phyloP scores from a whole-genome alignment of 352 stramenopile genomes.

The Pseudoperonospora humuli region DNA sequence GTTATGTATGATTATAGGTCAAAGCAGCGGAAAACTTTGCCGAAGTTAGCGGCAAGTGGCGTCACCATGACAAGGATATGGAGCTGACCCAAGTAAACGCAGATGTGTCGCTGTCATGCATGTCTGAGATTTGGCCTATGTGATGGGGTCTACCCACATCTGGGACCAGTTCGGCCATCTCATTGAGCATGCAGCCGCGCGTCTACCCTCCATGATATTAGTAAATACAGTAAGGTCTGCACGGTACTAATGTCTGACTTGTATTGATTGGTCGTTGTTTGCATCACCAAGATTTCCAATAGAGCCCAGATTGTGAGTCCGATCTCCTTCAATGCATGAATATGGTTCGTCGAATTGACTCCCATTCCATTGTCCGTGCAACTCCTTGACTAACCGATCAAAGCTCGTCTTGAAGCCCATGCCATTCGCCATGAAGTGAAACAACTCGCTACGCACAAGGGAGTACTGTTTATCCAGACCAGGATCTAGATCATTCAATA shows the following conservation, averaged over 20 bases:
- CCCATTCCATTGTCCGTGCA: too few species aligned
- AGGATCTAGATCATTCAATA: constrained; percentile 64
- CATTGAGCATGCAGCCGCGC: constrained; percentile 64
- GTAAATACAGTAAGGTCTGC: constrained; percentile 33
- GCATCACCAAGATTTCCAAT: too few species aligned
- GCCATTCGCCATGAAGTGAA: constrained; percentile 67
- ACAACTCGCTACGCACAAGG: constrained; percentile 70
- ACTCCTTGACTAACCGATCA: constrained; percentile 33
- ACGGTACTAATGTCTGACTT: too few species aligned
- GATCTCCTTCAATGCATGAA: too few species aligned
- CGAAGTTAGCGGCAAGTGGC: constrained; percentile 20
- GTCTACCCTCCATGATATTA: constrained; percentile 69
- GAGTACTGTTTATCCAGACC: constrained; percentile 78
- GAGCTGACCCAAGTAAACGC: constrained; percentile 25
- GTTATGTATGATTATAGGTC: constrained; percentile 61
- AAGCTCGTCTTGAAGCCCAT: constrained; percentile 65
- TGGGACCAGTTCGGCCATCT: constrained; percentile 84
- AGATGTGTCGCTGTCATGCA: constrained; percentile 68
- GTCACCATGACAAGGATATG: constrained; percentile 36
- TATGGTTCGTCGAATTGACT: too few species aligned
- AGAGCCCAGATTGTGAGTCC: too few species aligned
- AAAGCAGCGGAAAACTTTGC: constrained; percentile 23
- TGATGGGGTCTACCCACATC: constrained; percentile 49
- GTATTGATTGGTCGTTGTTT: too few species aligned
- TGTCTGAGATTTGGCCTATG: constrained; percentile 78